phyloP scores from a whole-genome alignment of 352 stramenopile genomes.

The Globisporangium uncinulatum region DNA sequence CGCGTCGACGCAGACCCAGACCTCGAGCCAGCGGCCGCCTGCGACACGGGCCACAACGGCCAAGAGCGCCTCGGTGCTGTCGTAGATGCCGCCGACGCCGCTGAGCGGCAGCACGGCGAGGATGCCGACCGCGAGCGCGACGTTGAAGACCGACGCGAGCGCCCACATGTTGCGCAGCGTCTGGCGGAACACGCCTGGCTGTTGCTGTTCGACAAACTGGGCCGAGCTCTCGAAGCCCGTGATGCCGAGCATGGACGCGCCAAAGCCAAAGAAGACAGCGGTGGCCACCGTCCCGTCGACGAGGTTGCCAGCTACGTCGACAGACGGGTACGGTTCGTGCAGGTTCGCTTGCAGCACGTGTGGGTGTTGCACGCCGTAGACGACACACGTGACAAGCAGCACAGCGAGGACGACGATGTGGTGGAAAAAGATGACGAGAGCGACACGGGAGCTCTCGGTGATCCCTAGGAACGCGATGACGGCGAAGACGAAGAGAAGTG shows the following conservation, averaged over 20 bases:
- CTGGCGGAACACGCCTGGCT: conserved; percentile 66
- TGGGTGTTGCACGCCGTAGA: conserved; percentile 53
- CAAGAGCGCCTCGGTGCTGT: conserved; percentile 53
- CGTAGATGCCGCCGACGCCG: conserved; percentile 27
- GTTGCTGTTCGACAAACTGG: conserved; percentile 86
- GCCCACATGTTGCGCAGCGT: conserved; percentile 77
- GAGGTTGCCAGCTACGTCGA: conserved; percentile 43
- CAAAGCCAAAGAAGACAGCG: conserved; percentile 68
- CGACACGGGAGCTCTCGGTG: conserved; percentile 67
- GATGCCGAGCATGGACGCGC: conserved; percentile 80
- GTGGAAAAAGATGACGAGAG: conserved; percentile 70
- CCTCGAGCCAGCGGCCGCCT: conserved; percentile 33
- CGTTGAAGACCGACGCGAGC: conserved; percentile 80
- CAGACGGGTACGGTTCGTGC: conserved; percentile 34
- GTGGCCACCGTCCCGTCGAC: conserved; percentile 30
- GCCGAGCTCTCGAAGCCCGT: conserved; percentile 85
- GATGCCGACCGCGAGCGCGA: conserved; percentile 48
- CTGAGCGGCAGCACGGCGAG: conserved; percentile 71
- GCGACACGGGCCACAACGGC: conserved; percentile 46
- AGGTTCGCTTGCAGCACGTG: conserved; percentile 64
- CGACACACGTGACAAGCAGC: conserved; percentile 38
- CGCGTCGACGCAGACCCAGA: conserved; percentile 67
- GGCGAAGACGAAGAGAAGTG: conserved; percentile 70
- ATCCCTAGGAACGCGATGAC: conserved; percentile 68
- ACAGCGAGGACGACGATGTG: conserved; percentile 68